Evolutionary conservation across 2,329 filamentous ascomycete species (phyloP), one percentile per base, ranked within the genome.

Genomic region (Amesomyces nigricolor): DNA sequence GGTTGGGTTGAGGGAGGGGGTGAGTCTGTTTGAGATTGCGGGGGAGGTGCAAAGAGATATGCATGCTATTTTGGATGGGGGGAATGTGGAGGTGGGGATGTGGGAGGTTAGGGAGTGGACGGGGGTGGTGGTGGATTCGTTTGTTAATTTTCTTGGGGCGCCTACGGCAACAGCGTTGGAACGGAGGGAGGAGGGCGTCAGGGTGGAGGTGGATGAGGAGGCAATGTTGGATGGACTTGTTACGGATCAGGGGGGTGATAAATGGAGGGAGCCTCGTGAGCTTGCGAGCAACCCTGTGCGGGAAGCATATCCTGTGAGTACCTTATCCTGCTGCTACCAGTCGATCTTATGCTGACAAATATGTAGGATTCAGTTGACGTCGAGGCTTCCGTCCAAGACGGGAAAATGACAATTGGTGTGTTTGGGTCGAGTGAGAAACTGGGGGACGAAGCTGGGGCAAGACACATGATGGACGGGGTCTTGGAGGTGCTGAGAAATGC

Each of bases 111-210:
- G 76, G 17, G 69, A 77, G 14, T 96, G 90, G 90, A 92, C 88
- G 0, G 87, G 86, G 0, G 71, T 90, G 2, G 74, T 70, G 52
- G 69, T 95, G 1, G 80, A 88, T 62, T 83, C 80, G 0, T 92
- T 89, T 71, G 83, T 96, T 63, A 96, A 96, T 67, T 94, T 95
- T 61, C n/a, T n/a, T n/a, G n/a, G n/a, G n/a, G n/a, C n/a, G n/a
- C n/a, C n/a, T n/a, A n/a, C n/a, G n/a, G n/a, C n/a, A n/a, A n/a
- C n/a, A n/a, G n/a, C n/a, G n/a, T n/a, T n/a, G n/a, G n/a, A n/a
- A n/a, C n/a, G n/a, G n/a, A n/a, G n/a, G n/a, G n/a, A n/a, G 22
- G 19, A 5, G 10, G 10, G 26, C 3, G 42, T 50, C 7, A 16
- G 22, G 2, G 11, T 56, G 13, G 19, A 55, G 1, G n/a, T 35